Evolutionary conservation across 169 alveolate genomes (phyloP).

Genomic region (Babesia ovata): DNA sequence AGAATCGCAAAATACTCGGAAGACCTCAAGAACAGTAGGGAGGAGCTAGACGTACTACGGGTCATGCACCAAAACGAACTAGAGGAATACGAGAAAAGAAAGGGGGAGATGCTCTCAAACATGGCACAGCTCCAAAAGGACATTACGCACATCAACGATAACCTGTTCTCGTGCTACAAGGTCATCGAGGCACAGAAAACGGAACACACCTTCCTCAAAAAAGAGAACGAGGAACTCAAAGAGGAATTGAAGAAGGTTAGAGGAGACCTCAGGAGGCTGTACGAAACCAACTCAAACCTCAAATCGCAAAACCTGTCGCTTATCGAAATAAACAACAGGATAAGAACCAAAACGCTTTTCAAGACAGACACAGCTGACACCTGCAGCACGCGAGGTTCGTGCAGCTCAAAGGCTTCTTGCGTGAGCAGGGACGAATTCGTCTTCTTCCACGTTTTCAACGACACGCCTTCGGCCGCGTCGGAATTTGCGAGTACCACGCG

Average conservation of each 20-base stretch:
- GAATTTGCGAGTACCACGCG: background rate
- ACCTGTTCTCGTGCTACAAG: slow-evolving; percentile 60
- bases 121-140: slow-evolving; percentile 47
- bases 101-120: slow-evolving; percentile 48
- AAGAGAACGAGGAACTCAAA: slow-evolving; percentile 27
- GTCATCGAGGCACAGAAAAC: slow-evolving; percentile 48
- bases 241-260: slow-evolving; percentile 27
- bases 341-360: slow-evolving; percentile 57
- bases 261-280: slow-evolving; percentile 42
- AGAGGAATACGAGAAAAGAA: slow-evolving; percentile 47
- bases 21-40: slow-evolving; percentile 27
- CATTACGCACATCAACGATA: slow-evolving; percentile 54
- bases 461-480: slow-evolving; percentile 1
- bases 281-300: slow-evolving; percentile 48
- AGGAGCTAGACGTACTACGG: slow-evolving; percentile 43
- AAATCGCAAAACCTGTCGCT: slow-evolving; percentile 67
- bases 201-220: slow-evolving; percentile 32
- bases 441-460: slow-evolving; percentile 8
- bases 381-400: slow-evolving; percentile 32
- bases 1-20: slow-evolving; percentile 25
- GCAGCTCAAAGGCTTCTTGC: slow-evolving; percentile 15
- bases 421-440: slow-evolving; percentile 14
- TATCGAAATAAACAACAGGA: slow-evolving; percentile 60
- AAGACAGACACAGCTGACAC: slow-evolving; percentile 30
- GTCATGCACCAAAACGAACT: slow-evolving; percentile 51